A percentile compares a stretch with the other conserved stretches of the same genome.
phyloP scores from a whole-genome alignment of 495 filamentous ascomycete species.

The Saxophila tyrrhenica region DNA sequence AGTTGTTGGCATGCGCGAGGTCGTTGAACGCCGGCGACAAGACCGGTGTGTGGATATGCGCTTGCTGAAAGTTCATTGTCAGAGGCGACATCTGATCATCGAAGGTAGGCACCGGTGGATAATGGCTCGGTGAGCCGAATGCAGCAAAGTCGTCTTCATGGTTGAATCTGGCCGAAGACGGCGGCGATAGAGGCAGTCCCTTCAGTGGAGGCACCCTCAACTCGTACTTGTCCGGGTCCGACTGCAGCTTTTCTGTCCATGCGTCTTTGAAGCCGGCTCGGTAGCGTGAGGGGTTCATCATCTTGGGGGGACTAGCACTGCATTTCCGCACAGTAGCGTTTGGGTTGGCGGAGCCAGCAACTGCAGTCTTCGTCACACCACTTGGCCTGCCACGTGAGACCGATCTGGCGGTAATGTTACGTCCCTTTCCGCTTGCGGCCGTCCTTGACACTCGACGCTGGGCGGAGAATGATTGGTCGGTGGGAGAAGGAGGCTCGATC shows the following conservation, averaged over 20 bases:
- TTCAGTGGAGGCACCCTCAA: conserved; percentile 16
- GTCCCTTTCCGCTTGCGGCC: conserved; percentile 15
- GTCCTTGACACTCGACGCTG: conserved; percentile 4
- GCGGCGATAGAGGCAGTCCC: conserved; percentile 20
- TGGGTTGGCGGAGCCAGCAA: neutral
- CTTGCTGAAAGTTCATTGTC: conserved; percentile 17
- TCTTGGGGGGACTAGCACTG: conserved; percentile 21
- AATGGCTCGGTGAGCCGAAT: conserved; percentile 10
- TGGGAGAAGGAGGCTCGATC: conserved; percentile 9
- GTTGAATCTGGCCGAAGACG: conserved; percentile 18
- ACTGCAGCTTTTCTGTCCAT: conserved; percentile 22
- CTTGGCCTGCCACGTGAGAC: conserved; percentile 16
- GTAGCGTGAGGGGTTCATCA: conserved; percentile 29
- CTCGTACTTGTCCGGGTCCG: conserved; percentile 23
- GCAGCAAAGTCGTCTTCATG: conserved; percentile 17
- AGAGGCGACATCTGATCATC: conserved; percentile 23
- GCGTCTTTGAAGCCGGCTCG: conserved; percentile 21
- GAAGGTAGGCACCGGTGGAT: conserved; percentile 9
- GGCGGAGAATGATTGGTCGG: conserved; percentile 14
- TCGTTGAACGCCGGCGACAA: conserved; percentile 11
- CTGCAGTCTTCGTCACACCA: conserved; percentile 11
- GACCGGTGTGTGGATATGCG: conserved; percentile 17
- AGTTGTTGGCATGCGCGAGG: conserved; percentile 6
- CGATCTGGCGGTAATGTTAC: conserved; percentile 5
- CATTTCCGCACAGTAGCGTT: conserved; percentile 19